A percentile compares a stretch with the other conserved stretches of the same genome.
These are phyloP conservation scores for Brassica cretica DNA, from an alignment of 345 rosid species.

Conservation along the genomic window DNA sequence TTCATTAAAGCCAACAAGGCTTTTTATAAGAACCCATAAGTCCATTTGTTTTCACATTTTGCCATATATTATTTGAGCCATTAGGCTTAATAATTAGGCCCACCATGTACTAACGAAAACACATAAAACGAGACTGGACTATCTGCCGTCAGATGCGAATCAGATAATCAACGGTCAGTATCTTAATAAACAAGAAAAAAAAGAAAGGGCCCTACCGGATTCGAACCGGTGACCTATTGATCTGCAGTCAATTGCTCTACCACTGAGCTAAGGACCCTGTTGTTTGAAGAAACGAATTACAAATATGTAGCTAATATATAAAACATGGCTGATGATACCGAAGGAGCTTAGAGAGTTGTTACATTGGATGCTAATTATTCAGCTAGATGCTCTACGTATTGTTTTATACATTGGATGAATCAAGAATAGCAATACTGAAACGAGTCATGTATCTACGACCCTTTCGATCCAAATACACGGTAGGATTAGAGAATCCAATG, in stretches of 20 bases:
- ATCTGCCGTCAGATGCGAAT: too few species aligned
- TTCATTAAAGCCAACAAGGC: too few species aligned
- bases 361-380: background rate
- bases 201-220: constrained; percentile 43
- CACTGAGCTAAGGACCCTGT: constrained; percentile 64
- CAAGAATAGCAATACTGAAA: background rate
- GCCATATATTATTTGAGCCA: too few species aligned
- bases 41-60: too few species aligned
- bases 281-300: too few species aligned
- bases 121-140: background rate
- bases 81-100: too few species aligned
- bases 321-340: too few species aligned
- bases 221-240: constrained; percentile 66
- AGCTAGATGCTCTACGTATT: background rate
- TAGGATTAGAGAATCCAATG: constrained; percentile 14
- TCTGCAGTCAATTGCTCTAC: constrained; percentile 81
- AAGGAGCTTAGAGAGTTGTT: background rate
- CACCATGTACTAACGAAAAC: too few species aligned
- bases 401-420: background rate
- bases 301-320: too few species aligned
- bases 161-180: too few species aligned
- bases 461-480: constrained; percentile 11
- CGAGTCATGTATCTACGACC: background rate
- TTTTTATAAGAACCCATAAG: too few species aligned
- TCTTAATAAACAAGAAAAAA: too few species aligned